Evolutionary conservation across 1,284 basidiomycete genomes (phyloP).

Genomic region (Sanghuangporus weigelae): DNA sequence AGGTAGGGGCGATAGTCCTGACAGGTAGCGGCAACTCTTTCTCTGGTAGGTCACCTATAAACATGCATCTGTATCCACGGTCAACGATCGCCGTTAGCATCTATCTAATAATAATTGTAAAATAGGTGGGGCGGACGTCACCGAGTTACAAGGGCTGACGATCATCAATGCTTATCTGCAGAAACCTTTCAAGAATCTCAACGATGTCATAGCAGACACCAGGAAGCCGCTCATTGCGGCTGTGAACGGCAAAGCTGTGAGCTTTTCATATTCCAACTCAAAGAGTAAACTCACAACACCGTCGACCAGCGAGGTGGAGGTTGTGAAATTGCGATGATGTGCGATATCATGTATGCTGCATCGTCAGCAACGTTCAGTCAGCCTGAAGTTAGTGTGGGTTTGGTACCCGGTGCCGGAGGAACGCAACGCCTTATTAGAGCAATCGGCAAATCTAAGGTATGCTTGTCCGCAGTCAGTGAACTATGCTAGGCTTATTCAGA

Average conservation of each 20-base stretch:
- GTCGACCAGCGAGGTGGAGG: constrained; percentile 52
- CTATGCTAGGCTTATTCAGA: too few species aligned
- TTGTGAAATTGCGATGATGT: constrained; percentile 63
- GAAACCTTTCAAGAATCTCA: constrained; percentile 58
- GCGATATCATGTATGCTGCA: constrained; percentile 46
- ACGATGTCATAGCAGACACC: constrained; percentile 40
- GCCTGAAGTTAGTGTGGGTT: constrained; percentile 67
- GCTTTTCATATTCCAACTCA: constrained; percentile 21
- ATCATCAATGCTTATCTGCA: constrained; percentile 51
- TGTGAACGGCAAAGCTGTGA: constrained; percentile 57
- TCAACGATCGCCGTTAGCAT: not conserved
- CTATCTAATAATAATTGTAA: not conserved
- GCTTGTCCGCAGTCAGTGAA: not conserved
- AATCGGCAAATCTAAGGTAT: constrained; percentile 55
- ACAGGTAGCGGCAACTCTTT: constrained; percentile 60
- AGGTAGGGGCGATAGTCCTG: constrained; percentile 47
- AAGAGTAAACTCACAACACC: not conserved
- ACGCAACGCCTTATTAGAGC: constrained; percentile 54
- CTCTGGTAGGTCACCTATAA: constrained; percentile 30
- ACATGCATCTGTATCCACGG: not conserved
- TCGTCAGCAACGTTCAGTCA: constrained; percentile 57
- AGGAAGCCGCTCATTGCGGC: constrained; percentile 63
- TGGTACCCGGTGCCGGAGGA: constrained; percentile 60
- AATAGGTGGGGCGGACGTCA: constrained; percentile 36
- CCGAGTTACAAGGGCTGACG: constrained; percentile 29